Conservation (phyloP, 495 filamentous ascomycete species). For the Rusavskia elegans region DNA sequence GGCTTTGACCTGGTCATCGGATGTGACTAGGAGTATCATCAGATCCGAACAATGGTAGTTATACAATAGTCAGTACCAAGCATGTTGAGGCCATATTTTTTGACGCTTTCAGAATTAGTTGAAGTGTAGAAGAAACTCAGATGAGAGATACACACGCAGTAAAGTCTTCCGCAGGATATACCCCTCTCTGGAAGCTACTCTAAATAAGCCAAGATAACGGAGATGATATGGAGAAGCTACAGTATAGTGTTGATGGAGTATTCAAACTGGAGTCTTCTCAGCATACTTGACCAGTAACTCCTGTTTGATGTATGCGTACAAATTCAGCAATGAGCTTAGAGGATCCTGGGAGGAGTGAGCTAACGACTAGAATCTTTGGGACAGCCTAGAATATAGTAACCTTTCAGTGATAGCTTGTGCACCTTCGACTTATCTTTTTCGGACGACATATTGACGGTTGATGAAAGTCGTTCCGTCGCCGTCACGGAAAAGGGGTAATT, state of each 20-base stretch:
- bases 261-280: slow-evolving; percentile 51
- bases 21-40: slow-evolving; percentile 41
- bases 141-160: slow-evolving; percentile 45
- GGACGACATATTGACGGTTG: slow-evolving; percentile 15
- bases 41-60: background rate
- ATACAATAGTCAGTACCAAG: slow-evolving; percentile 35
- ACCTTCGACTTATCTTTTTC: slow-evolving; percentile 80
- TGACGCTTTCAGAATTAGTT: slow-evolving; percentile 40
- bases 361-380: slow-evolving; percentile 6
- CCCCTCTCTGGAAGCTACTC: slow-evolving; percentile 75
- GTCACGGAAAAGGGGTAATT: background rate
- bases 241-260: slow-evolving; percentile 94
- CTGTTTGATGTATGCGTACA: slow-evolving; percentile 32
- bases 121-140: slow-evolving; percentile 1
- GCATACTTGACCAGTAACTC: background rate
- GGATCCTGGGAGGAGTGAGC: slow-evolving; percentile 35
- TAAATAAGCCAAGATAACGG: slow-evolving; percentile 3
- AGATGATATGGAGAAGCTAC: slow-evolving; percentile 19
- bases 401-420: slow-evolving; percentile 88
- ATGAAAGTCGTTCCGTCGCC: background rate
- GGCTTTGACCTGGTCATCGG: slow-evolving; percentile 94
- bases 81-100: slow-evolving; percentile 99
- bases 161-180: slow-evolving; percentile 97
- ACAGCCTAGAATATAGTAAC: slow-evolving; percentile 22
- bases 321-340: slow-evolving; percentile 90